Base-by-base conservation (phyloP, 345 rosid species). In the Gossypium ekmanianum region DNA sequence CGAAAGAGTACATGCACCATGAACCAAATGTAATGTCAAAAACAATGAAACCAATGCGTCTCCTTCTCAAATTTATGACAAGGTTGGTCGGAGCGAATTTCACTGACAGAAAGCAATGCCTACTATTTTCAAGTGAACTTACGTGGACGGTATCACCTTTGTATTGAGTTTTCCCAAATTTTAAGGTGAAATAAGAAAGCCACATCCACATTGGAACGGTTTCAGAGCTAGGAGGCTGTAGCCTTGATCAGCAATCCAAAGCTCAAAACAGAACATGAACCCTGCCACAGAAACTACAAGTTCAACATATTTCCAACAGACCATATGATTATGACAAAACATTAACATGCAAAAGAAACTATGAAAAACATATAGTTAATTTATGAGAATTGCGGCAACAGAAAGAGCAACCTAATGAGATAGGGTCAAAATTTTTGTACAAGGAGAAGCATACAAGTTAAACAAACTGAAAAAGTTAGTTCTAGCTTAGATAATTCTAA, bases 201-300 rank as follows among this genome's bases (percentile, higher is more conserved):
- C 82, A 7, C 62, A 89, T 97, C 22, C 81, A 3, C 62, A 89
- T 95, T 44, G 88, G 89, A 83, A 82, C 87, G 43, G 89, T 85
- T 80, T 91, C 96, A 91, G 90, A 63, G 88, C 78, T 70, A 90
- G 91, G 75, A 84, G 81, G 58, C 91, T 85, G 61, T 79, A 75
- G 22, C 85, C 86, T 81, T 87, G 96, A 12, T 94, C 94, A 77
- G 93, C 82, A 72, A 84, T 82, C 50, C 90, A 92, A 75, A 93
- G 86, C 81, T 91, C 84, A 62, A 96, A 92, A 87, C 83, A 89
- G 73, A 79, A 82, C 61, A 18, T 2, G 20, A 7, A 84, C 91
- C 98, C 99, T 94, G 86, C 64, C 75, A 76, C 61, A 58, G 69
- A 50, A 45, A 51, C 55, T 51, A 51, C 55, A 2, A 14, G 55